Conservation (phyloP, 345 rosid genomes). For the Gossypium thurberi region DNA sequence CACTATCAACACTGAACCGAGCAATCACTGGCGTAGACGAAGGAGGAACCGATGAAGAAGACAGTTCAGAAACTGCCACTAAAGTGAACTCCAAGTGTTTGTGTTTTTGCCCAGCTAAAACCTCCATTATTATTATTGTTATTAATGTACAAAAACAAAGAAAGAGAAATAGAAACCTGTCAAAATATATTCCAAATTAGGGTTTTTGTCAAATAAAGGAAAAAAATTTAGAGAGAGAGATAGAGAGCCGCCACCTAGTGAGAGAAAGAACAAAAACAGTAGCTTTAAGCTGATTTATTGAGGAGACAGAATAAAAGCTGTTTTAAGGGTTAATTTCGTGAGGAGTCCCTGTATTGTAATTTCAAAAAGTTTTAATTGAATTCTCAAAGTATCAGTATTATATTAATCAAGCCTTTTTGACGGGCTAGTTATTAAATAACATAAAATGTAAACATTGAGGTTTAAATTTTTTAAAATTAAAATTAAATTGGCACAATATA, state of each 20-base stretch:
- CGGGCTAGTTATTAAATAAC: too few relatives aligned
- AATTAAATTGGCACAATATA: too few relatives aligned
- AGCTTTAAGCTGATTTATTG: not conserved
- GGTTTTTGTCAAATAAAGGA: constrained; percentile 22
- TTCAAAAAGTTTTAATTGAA: too few relatives aligned
- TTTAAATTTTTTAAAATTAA: too few relatives aligned
- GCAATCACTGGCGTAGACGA: constrained; percentile 42
- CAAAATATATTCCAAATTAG: constrained; percentile 17
- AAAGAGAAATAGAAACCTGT: not conserved
- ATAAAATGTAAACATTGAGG: too few relatives aligned
- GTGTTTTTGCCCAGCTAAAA: constrained; percentile 22
- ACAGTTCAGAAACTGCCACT: constrained; percentile 50
- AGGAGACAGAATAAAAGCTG: not conserved
- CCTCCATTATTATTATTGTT: constrained; percentile 28
- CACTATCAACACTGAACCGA: constrained; percentile 41
- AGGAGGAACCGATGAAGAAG: constrained; percentile 26
- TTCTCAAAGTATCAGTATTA: too few relatives aligned
- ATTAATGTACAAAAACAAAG: not conserved
- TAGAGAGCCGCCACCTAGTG: constrained; percentile 19
- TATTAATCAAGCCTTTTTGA: too few relatives aligned
- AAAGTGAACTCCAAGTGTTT: constrained; percentile 44
- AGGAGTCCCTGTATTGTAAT: too few relatives aligned
- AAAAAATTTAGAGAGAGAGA: not conserved
- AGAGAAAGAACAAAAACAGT: not conserved
- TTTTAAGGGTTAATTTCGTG: not conserved